Base-by-base conservation (phyloP, 2,329 filamentous ascomycete species). In the Helotiales sp. region DNA sequence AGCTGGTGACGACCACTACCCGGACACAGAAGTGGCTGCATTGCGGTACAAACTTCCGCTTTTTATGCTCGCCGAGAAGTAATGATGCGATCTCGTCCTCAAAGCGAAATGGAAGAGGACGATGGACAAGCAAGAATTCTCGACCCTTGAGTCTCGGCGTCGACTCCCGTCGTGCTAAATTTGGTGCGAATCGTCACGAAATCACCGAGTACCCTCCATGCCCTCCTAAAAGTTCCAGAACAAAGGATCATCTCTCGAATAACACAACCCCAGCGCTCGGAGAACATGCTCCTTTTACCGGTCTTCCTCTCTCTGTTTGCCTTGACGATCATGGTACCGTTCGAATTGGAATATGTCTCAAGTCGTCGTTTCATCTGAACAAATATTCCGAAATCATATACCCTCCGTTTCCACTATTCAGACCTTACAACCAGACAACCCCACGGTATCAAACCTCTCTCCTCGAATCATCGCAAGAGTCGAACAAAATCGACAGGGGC, bases 91-190 rank as follows among this genome's bases (percentile, higher is more conserved):
- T 13, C 19, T 30, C 42, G n/a, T 47, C 52, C 30, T 44, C 19
- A 38, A 46, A 46, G 53, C n/a, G n/a, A n/a, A n/a, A n/a, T n/a
- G n/a, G n/a, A n/a, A n/a, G n/a, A n/a, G n/a, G n/a, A n/a, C n/a
- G n/a, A n/a, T n/a, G 36, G 46, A 13, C 25, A 55, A 33, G 25
- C 27, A 40, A 25, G 25, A 33, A 49, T 49, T 44, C 1, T 44
- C 29, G 24, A 31, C 27, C 17, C 27, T 29, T n/a, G 8, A 29
- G 31, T 9, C 19, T 34, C 17, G 44, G 27, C 13, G 54, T 40
- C 54, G 54, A 57, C 52, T n/a, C n/a, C 54, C 22, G 29, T 55
- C n/a, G n/a, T n/a, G n/a, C 53, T 55, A 55, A 55, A 13, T 50
- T 44, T 55, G 53, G 53, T 9, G 40, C 33, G 24, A 40, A 47